Evolutionary conservation across 352 stramenopile genomes (phyloP).

Genomic region (Phytophthora ramorum): DNA sequence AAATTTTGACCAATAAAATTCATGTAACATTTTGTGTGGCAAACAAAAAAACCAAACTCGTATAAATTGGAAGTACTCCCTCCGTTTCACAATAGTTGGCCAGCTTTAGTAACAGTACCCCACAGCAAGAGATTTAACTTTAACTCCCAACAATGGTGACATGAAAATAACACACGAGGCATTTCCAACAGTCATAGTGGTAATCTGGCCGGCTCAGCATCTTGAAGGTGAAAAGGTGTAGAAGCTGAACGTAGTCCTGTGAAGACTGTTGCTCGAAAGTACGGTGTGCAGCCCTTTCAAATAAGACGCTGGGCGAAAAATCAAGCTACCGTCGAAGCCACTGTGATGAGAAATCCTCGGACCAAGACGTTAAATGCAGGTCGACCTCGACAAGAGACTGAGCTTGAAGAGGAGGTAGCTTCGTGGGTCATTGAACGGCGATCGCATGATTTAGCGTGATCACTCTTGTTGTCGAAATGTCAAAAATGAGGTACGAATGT

Average conservation of each 20-base stretch:
- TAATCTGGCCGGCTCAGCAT: too few species aligned
- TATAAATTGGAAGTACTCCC: too few species aligned
- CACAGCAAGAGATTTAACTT: too few species aligned
- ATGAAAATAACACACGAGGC: not conserved
- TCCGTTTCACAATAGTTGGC: not conserved
- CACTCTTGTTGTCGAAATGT: too few species aligned
- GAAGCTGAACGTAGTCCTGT: not conserved
- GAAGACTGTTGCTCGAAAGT: not conserved
- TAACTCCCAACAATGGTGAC: too few species aligned
- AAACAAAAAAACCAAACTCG: too few species aligned
- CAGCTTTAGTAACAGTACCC: too few species aligned
- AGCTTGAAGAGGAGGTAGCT: not conserved
- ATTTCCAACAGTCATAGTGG: too few species aligned
- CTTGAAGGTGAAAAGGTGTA: too few species aligned
- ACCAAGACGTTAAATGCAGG: not conserved
- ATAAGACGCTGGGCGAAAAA: not conserved
- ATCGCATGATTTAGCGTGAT: not conserved
- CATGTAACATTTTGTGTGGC: too few species aligned
- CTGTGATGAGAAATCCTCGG: not conserved
- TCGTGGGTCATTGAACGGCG: not conserved
- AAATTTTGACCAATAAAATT: too few species aligned
- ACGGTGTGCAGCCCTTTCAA: not conserved
- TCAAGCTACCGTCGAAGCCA: not conserved
- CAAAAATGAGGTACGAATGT: too few species aligned
- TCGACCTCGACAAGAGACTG: not conserved